Conservation (phyloP, 1,139 yeast species). For the Pneumocystis murina region DNA sequence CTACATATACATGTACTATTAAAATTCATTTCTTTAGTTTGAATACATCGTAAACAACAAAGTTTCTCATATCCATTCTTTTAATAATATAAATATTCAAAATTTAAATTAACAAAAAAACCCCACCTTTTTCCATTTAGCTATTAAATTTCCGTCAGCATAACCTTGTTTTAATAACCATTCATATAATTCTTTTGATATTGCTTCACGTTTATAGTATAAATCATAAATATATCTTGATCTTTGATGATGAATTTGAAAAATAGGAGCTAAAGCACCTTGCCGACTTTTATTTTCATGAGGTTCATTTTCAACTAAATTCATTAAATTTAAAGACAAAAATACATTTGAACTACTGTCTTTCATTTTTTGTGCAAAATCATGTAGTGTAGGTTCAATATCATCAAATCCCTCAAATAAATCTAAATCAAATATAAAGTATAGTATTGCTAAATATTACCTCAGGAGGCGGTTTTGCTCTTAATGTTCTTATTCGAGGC, state of each 20-base stretch:
- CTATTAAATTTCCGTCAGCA: conserved; percentile 57
- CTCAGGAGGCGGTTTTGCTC: conserved; percentile 24
- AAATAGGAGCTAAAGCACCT: conserved; percentile 59
- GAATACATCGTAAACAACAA: conserved; percentile 73
- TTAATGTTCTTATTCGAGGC: conserved; percentile 32
- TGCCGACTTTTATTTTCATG: conserved; percentile 28
- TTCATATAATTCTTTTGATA: conserved; percentile 54
- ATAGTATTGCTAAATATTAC: background rate
- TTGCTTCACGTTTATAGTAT: conserved; percentile 53
- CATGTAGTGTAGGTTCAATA: conserved; percentile 54
- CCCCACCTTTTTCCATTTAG: conserved; percentile 71
- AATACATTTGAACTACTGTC: conserved; percentile 29
- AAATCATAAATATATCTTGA: conserved; percentile 63
- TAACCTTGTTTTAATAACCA: conserved; percentile 59
- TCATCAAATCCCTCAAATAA: conserved; percentile 65
- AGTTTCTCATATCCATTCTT: conserved; percentile 60
- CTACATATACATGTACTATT: conserved; percentile 63
- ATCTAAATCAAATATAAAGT: conserved; percentile 18
- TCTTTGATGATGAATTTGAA: conserved; percentile 56
- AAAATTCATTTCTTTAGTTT: conserved; percentile 26
- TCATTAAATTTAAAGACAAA: background rate
- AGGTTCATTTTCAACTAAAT: conserved; percentile 12
- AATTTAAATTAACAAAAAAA: background rate
- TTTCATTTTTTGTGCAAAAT: conserved; percentile 46
- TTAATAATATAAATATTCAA: conserved; percentile 1